Evolutionary conservation across 768 basidiomycete genomes (phyloP).

Genomic region (Sistotremastrum suecicum): DNA sequence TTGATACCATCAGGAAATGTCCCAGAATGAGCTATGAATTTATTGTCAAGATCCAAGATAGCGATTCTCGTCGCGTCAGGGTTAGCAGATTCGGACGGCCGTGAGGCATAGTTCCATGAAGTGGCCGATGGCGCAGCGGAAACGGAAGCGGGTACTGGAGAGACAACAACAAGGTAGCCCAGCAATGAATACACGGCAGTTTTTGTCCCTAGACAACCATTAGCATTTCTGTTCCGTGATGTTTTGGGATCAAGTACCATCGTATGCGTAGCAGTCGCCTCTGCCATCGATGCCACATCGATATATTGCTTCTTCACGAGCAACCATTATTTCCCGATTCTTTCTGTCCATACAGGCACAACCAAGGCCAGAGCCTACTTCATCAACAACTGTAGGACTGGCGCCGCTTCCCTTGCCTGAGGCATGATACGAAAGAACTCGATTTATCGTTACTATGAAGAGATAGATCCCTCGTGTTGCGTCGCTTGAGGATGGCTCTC

Average conservation of each 20-base stretch:
- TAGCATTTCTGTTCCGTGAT: background rate
- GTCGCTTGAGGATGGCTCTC: conserved; percentile 31
- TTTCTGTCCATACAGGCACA: conserved; percentile 75
- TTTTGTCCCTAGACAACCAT: conserved; percentile 43
- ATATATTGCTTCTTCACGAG: conserved; percentile 85
- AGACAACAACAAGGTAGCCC: conserved; percentile 85
- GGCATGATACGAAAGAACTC: conserved; percentile 63
- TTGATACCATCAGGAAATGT: conserved; percentile 74
- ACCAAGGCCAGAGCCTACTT: conserved; percentile 71
- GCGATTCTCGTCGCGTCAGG: conserved; percentile 66
- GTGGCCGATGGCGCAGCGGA: conserved; percentile 50
- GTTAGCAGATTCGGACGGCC: conserved; percentile 26
- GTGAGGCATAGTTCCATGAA: conserved; percentile 57
- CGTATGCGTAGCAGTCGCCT: conserved; percentile 79
- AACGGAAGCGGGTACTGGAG: conserved; percentile 60
- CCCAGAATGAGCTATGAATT: conserved; percentile 73
- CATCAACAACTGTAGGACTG: conserved; percentile 60
- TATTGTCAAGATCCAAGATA: conserved; percentile 86
- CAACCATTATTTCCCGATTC: conserved; percentile 65
- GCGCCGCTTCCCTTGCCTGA: conserved; percentile 58
- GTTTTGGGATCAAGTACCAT: conserved; percentile 38
- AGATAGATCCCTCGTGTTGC: conserved; percentile 39
- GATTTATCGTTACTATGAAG: conserved; percentile 80
- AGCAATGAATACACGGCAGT: conserved; percentile 58
- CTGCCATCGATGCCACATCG: conserved; percentile 70